phyloP scores from a whole-genome alignment of 306 rosid genomes.

The Lagenaria siceraria region DNA sequence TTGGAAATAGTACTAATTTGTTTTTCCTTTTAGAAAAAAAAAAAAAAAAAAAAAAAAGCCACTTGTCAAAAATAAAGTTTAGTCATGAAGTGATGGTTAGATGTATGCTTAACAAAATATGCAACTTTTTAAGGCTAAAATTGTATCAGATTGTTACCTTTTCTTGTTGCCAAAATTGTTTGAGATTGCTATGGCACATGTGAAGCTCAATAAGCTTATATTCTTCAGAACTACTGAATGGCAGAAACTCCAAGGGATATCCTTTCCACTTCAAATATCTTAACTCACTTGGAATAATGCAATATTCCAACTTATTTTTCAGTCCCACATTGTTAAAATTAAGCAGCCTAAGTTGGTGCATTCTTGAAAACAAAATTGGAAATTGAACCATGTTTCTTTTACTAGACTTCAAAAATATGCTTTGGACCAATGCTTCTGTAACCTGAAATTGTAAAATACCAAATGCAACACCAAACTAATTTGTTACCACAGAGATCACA shows the following conservation, averaged over 20 bases:
- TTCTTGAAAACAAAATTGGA: slow-evolving; percentile 13
- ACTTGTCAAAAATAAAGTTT: no score
- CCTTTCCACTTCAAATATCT: slow-evolving; percentile 12
- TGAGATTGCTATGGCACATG: background rate
- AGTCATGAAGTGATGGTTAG: no score
- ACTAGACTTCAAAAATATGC: background rate
- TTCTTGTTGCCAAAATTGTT: slow-evolving; percentile 4
- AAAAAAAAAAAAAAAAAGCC: no score
- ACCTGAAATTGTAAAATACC: background rate
- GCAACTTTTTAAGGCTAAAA: background rate
- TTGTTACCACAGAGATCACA: background rate
- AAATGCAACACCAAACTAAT: background rate
- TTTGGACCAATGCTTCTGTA: background rate
- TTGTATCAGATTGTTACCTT: background rate
- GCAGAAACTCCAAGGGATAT: slow-evolving; percentile 5
- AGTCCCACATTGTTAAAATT: background rate
- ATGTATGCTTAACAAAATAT: no score
- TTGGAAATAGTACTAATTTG: no score
- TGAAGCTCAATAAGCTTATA: slow-evolving; percentile 10
- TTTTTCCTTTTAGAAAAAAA: no score
- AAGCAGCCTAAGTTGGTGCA: slow-evolving; percentile 11
- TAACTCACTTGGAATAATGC: slow-evolving; percentile 1
- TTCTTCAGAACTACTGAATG: background rate
- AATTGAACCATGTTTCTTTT: background rate
- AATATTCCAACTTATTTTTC: background rate